Percentiles rank a stretch among this genome's conserved stretches.
Conservation (phyloP, 1,139 yeast species). For the Yamadazyma diddensiae region DNA sequence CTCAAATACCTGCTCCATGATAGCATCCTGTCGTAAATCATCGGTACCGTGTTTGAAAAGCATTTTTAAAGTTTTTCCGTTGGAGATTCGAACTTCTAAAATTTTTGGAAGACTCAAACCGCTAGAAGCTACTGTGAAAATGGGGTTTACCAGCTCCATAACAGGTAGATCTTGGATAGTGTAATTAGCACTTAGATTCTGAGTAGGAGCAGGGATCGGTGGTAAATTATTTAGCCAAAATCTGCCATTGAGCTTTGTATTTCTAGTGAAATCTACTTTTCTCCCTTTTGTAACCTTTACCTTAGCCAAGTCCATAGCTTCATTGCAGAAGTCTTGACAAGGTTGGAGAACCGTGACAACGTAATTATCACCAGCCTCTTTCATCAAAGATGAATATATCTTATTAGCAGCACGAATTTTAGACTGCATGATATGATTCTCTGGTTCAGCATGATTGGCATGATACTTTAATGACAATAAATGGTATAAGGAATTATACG, state of each 20-base stretch:
- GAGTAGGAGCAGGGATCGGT: conserved; percentile 69
- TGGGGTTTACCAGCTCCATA: conserved; percentile 43
- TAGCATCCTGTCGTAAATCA: conserved; percentile 91
- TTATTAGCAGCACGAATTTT: conserved; percentile 51
- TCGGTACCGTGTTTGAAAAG: conserved; percentile 84
- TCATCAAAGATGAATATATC: conserved; percentile 34
- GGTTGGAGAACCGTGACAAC: conserved; percentile 8
- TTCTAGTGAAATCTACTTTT: conserved; percentile 32
- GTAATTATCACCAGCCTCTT: conserved; percentile 13
- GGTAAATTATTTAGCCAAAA: conserved; percentile 55
- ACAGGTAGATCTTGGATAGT: conserved; percentile 42
- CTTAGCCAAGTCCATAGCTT: conserved; percentile 51
- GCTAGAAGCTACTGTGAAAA: conserved; percentile 61
- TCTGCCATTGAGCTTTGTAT: conserved; percentile 41
- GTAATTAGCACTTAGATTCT: conserved; percentile 37
- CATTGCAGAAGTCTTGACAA: conserved; percentile 49
- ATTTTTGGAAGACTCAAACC: conserved; percentile 91
- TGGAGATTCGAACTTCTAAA: conserved; percentile 48
- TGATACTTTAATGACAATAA: conserved; percentile 56
- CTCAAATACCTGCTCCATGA: conserved; percentile 95
- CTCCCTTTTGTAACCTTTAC: conserved; percentile 36
- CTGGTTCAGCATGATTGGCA: conserved; percentile 26
- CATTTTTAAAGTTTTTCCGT: conserved; percentile 57
- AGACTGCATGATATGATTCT: conserved; percentile 36
- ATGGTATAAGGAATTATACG: conserved; percentile 73